Conservation (phyloP, 352 stramenopile species). For the Phytophthora uliginosa region DNA sequence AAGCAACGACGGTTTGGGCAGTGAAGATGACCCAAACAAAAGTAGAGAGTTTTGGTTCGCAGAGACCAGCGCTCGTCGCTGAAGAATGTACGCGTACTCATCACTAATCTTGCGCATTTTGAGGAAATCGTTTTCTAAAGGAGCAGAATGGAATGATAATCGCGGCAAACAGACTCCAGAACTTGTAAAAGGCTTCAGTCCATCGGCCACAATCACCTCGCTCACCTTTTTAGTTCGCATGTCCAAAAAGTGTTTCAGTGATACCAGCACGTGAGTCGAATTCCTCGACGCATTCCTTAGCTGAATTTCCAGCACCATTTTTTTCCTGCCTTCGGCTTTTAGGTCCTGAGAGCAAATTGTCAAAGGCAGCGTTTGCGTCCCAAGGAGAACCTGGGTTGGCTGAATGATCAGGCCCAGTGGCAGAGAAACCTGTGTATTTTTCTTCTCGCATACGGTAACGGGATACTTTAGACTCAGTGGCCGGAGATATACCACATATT, state of each 20-base stretch:
- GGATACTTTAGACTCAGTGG: slow-evolving; percentile 45
- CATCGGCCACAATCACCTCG: slow-evolving; percentile 31
- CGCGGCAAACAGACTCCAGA: slow-evolving; percentile 21
- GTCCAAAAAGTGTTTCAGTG: slow-evolving; percentile 51
- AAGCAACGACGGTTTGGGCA: slow-evolving; percentile 61
- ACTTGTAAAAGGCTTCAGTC: slow-evolving; percentile 14
- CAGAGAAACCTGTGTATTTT: slow-evolving; percentile 17
- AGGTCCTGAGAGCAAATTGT: slow-evolving; percentile 44
- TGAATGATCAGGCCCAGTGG: slow-evolving; percentile 31
- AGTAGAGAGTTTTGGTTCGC: slow-evolving; percentile 25
- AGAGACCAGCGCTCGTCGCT: slow-evolving; percentile 47
- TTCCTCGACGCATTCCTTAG: slow-evolving; percentile 32
- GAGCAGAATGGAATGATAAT: slow-evolving; percentile 25
- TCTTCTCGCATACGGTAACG: slow-evolving; percentile 41
- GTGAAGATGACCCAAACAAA: slow-evolving; percentile 43
- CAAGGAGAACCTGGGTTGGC: slow-evolving; percentile 25
- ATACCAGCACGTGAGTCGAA: slow-evolving; percentile 42
- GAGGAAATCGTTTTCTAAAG: slow-evolving; percentile 54
- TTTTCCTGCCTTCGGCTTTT: slow-evolving; percentile 11
- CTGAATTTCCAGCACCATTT: slow-evolving; percentile 31
- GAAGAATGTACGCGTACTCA: slow-evolving; percentile 80
- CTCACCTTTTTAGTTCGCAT: slow-evolving; percentile 24
- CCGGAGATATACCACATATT: slow-evolving; percentile 47
- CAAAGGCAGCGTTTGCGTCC: slow-evolving; percentile 28
- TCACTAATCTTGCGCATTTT: slow-evolving; percentile 75